Percentiles rank a stretch among this genome's conserved stretches.
These are phyloP conservation scores for Cytospora mali DNA, from an alignment of 2,329 filamentous ascomycete species.

Conservation along the genomic window DNA sequence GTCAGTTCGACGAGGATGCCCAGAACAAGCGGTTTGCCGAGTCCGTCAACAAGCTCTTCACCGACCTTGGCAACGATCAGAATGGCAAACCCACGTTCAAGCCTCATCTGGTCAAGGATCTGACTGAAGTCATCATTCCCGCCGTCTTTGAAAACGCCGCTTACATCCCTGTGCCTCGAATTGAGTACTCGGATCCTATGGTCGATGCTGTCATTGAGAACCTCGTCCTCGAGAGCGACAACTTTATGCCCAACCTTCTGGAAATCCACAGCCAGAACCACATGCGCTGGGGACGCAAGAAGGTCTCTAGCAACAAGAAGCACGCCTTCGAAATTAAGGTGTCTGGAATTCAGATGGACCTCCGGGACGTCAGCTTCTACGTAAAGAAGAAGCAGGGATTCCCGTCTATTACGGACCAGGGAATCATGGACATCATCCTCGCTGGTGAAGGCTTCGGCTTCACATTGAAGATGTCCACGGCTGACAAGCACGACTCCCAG, in stretches of 20 bases:
- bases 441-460: slow-evolving; percentile 88
- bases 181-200: slow-evolving; percentile 84
- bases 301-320: slow-evolving; percentile 75
- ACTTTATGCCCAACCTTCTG: slow-evolving; percentile 89
- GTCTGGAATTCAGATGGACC: slow-evolving; percentile 88
- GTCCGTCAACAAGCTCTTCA: slow-evolving; percentile 82
- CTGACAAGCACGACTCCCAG: slow-evolving; percentile 72
- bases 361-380: slow-evolving; percentile 90
- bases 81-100: slow-evolving; percentile 88
- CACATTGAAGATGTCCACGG: slow-evolving; percentile 84
- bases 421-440: slow-evolving; percentile 85
- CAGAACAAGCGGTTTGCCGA: slow-evolving; percentile 81
- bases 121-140: slow-evolving; percentile 85
- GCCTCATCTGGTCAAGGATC: slow-evolving; percentile 85
- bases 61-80: slow-evolving; percentile 81
- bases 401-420: slow-evolving; percentile 82
- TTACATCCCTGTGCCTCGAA: slow-evolving; percentile 90
- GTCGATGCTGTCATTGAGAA: slow-evolving; percentile 93
- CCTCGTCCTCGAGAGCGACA: slow-evolving; percentile 92
- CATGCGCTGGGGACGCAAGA: slow-evolving; percentile 93
- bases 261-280: slow-evolving; percentile 93
- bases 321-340: slow-evolving; percentile 82
- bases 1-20: slow-evolving; percentile 86
- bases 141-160: slow-evolving; percentile 79
- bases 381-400: slow-evolving; percentile 95